These are phyloP conservation scores for Peltaster fructicola DNA, from an alignment of 2,329 filamentous ascomycete species.

Conservation along the genomic window DNA sequence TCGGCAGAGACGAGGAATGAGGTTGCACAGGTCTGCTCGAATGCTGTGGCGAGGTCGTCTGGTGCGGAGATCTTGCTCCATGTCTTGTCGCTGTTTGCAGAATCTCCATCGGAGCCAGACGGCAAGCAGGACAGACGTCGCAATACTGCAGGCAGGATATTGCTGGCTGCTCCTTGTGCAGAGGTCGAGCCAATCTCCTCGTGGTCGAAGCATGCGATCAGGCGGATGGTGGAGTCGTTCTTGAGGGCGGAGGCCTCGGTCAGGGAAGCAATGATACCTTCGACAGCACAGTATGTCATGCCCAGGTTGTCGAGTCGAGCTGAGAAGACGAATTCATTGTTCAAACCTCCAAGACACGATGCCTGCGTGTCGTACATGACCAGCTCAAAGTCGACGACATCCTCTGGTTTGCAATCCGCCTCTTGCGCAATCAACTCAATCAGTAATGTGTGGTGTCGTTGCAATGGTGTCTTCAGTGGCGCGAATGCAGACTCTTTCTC, in stretches of 20 bases:
- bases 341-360: conserved; percentile 70
- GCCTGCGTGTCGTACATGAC: conserved; percentile 95
- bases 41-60: conserved; percentile 59
- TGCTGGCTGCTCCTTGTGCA: conserved; percentile 85
- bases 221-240: conserved; percentile 62
- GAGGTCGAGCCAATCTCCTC: conserved; percentile 91
- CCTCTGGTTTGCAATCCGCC: conserved; percentile 48
- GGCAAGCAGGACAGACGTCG: conserved; percentile 71
- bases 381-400: conserved; percentile 85
- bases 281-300: conserved; percentile 86
- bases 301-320: conserved; percentile 89
- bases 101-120: conserved; percentile 37
- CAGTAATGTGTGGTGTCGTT: conserved; percentile 78
- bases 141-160: conserved; percentile 72
- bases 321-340: conserved; percentile 90
- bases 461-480: conserved; percentile 57
- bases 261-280: conserved; percentile 69
- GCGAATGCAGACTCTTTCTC: conserved; percentile 36
- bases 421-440: conserved; percentile 71
- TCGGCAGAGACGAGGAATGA: conserved; percentile 93
- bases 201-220: conserved; percentile 93
- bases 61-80: conserved; percentile 38
- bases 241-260: conserved; percentile 46
- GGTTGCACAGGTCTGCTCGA: conserved; percentile 77
- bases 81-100: conserved; percentile 40